Conservation (phyloP, 352 stramenopile species). For the Globisporangium lucens region DNA sequence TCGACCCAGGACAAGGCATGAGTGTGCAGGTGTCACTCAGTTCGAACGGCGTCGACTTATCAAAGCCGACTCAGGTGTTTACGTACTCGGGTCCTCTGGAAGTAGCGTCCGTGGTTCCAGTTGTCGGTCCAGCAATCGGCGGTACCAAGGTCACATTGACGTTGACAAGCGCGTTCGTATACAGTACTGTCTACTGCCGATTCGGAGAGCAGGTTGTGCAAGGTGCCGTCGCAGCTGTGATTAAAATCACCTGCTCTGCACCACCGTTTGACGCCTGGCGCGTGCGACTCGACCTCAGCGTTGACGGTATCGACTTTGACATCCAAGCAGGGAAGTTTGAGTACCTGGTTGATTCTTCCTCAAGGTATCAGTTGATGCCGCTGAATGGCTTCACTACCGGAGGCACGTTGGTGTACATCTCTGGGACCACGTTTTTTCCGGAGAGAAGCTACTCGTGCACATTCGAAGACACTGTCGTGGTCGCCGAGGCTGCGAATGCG, state of each 20-base stretch:
- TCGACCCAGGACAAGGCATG: conserved; percentile 19
- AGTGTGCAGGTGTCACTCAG: conserved; percentile 26
- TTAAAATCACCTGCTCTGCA: conserved; percentile 28
- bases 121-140: conserved; percentile 46
- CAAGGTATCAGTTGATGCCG: conserved; percentile 29
- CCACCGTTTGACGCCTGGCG: conserved; percentile 14
- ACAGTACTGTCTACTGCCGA: conserved; percentile 37
- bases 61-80: conserved; percentile 28
- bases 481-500: conserved; percentile 43
- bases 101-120: conserved; percentile 34
- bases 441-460: conserved; percentile 40
- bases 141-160: conserved; percentile 51
- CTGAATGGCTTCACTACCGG: conserved; percentile 39
- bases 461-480: conserved; percentile 43
- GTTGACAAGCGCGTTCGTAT: conserved; percentile 20
- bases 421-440: conserved; percentile 25
- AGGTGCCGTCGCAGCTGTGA: conserved; percentile 16
- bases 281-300: conserved; percentile 35
- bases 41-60: conserved; percentile 41
- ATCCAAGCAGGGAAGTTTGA: conserved; percentile 40
- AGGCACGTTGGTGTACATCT: conserved; percentile 56
- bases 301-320: conserved; percentile 57
- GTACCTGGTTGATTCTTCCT: conserved; percentile 30
- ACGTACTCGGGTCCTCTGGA: conserved; percentile 39
- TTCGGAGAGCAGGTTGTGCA: conserved; percentile 47